Evolutionary conservation across 139 green algal genomes (phyloP).

Genomic region (Penium margaritaceum): DNA sequence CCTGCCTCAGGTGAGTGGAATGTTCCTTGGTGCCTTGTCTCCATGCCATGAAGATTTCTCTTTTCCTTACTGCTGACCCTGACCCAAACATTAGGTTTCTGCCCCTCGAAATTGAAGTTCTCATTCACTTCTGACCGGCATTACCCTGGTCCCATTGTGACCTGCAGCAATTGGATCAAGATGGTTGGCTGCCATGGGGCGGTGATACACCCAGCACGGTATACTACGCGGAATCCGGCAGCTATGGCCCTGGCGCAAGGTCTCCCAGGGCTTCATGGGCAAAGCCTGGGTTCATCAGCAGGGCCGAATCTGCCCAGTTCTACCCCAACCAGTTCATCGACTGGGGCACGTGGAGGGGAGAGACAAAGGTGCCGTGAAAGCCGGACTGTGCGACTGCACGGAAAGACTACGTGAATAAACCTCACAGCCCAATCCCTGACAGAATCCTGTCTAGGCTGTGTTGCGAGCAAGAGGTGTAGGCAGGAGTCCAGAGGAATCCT

Average conservation of each 20-base stretch:
- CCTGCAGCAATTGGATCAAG: neutral
- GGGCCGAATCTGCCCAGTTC: neutral
- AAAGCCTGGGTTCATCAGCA: constrained; percentile 4
- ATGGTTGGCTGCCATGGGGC: neutral
- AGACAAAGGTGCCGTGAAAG: too few relatives aligned
- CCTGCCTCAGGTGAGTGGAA: neutral
- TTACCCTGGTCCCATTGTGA: neutral
- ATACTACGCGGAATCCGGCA: constrained; percentile 7
- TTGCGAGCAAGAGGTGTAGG: too few relatives aligned
- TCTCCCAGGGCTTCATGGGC: neutral
- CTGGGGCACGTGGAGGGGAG: neutral
- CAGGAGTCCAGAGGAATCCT: too few relatives aligned
- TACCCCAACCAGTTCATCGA: neutral
- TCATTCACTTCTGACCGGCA: too few relatives aligned
- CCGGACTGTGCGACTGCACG: too few relatives aligned
- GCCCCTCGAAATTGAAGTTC: too few relatives aligned
- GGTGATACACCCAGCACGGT: neutral
- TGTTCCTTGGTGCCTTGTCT: neutral
- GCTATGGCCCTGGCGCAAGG: constrained; percentile 5
- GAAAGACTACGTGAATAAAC: too few relatives aligned
- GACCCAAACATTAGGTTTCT: too few relatives aligned
- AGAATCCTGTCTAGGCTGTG: too few relatives aligned
- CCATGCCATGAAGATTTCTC: neutral
- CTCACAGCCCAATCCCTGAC: too few relatives aligned
- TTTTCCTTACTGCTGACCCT: too few relatives aligned